Evolutionary conservation across 2,329 filamentous ascomycete genomes (phyloP).

Genomic region (Apiospora koreana): DNA sequence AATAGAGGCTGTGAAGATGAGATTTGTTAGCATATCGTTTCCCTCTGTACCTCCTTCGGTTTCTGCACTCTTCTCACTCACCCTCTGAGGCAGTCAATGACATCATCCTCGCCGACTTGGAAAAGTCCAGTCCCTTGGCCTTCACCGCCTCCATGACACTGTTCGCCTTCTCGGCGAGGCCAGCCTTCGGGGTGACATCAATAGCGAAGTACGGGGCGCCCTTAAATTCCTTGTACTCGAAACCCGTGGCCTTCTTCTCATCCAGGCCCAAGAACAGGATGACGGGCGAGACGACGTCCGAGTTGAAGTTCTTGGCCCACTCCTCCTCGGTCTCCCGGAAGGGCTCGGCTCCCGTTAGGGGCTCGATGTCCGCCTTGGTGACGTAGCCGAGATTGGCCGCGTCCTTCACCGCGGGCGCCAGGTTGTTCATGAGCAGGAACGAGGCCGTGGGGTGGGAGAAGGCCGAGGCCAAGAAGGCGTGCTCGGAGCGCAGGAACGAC

Average conservation of each 20-base stretch:
- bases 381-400: slow-evolving; percentile 67
- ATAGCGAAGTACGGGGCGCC: slow-evolving; percentile 88
- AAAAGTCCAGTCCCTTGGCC: slow-evolving; percentile 63
- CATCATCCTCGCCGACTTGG: slow-evolving; percentile 54
- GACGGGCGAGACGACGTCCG: slow-evolving; percentile 64
- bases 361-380: slow-evolving; percentile 66
- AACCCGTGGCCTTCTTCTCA: slow-evolving; percentile 53
- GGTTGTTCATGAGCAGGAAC: slow-evolving; percentile 78
- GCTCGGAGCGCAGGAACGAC: slow-evolving; percentile 73
- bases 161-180: slow-evolving; percentile 62
- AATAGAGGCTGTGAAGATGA: slow-evolving; percentile 66
- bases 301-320: slow-evolving; percentile 73
- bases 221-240: slow-evolving; percentile 69
- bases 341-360: slow-evolving; percentile 70
- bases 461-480: slow-evolving; percentile 68
- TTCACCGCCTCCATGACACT: slow-evolving; percentile 61
- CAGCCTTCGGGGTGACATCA: slow-evolving; percentile 76
- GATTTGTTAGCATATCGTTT: neutral
- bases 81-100: slow-evolving; percentile 49
- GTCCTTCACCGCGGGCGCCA: slow-evolving; percentile 71
- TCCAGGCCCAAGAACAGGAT: slow-evolving; percentile 86
- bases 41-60: neutral
- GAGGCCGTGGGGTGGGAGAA: slow-evolving; percentile 64
- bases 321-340: slow-evolving; percentile 75
- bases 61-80: slow-evolving; percentile 26